A percentile compares a stretch with the other conserved stretches of the same genome.
Conservation (phyloP, 768 basidiomycete genomes). For the Phylloporus sp. region DNA sequence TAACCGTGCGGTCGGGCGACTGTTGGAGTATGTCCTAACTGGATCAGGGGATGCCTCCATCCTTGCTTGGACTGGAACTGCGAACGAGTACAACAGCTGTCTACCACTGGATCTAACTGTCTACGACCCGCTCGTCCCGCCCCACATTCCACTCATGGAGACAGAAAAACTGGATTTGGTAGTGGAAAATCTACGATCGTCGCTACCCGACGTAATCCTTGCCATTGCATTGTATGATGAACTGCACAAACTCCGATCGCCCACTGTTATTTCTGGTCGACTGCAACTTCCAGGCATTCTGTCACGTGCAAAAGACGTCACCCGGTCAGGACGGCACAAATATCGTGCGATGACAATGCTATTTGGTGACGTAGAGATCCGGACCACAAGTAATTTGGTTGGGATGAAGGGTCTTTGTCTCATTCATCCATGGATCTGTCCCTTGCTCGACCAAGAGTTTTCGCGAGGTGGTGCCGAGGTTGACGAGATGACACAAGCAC, state of each 20-base stretch:
- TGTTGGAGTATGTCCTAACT: constrained; percentile 13
- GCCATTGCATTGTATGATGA: not conserved
- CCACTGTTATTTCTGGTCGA: not conserved
- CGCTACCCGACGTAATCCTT: not conserved
- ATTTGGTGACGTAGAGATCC: too few species aligned
- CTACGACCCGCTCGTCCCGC: not conserved
- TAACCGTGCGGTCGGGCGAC: constrained; percentile 4
- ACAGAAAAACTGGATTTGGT: not conserved
- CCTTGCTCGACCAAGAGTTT: too few species aligned
- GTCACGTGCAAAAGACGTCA: too few species aligned
- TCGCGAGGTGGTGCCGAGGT: too few species aligned
- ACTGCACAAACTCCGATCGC: not conserved
- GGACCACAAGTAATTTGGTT: too few species aligned
- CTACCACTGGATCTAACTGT: not conserved
- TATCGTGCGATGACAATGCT: too few species aligned
- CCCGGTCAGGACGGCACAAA: too few species aligned
- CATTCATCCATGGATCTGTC: too few species aligned
- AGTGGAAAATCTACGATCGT: not conserved
- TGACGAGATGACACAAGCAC: too few species aligned
- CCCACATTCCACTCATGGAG: not conserved
- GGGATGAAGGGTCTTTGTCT: too few species aligned
- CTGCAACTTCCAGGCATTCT: constrained; percentile 3
- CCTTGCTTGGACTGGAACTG: constrained; percentile 15
- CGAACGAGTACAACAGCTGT: constrained; percentile 4
- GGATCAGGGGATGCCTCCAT: constrained; percentile 8